Base-by-base conservation (phyloP, 441 rosid genomes). In the Hura crepitans region DNA sequence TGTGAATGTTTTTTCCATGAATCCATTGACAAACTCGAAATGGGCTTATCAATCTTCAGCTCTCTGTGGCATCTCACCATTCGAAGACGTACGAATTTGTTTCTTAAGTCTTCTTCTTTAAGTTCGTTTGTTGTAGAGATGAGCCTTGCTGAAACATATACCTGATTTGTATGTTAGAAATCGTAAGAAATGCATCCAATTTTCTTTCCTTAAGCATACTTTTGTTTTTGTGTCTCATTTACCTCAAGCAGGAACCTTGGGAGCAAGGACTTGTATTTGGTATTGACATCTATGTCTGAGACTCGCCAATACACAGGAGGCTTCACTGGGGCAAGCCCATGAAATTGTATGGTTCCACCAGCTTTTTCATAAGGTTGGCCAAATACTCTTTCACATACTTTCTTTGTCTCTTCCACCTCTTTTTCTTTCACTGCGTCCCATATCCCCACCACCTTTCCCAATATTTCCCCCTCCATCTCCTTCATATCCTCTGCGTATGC, bases 341-440 rank as follows among this genome's bases (percentile, higher is more conserved):
- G 79, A 42, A 75, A 61, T 17, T 80, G 73, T 62, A 79, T 27
- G 42, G 72, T 78, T 22, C 89, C 92, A 42, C 98, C 97, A 59
- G 97, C 93, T 79, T 85, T 93, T 81, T 87, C 95, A 35, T 87
- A 89, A 5, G 96, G 95, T 73, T 86, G 93, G 75, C 88, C 84
- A 51, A 93, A 93, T 18, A 62, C 75, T 62, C 71, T 74, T 63
- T 88, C 87, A 97, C 95, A 91, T 4, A 87, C 64, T 54, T 73
- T 78, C 80, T 81, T 84, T 22, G 89, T 86, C 57, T 75, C 84
- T 66, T 88, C 85, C 17, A 82, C 76, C 49, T 87, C 89, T 43
- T 65, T 79, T 47, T 77, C 82, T 77, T 84, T 77, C n/a, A 83
- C 83, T 17, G 62, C 35, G 60, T 81, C 95, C 79, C 87, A 82